Percentiles rank a stretch among this genome's conserved stretches.
phyloP scores from a whole-genome alignment of 2,329 filamentous ascomycete genomes.

The Dothidotthia symphoricarpi region DNA sequence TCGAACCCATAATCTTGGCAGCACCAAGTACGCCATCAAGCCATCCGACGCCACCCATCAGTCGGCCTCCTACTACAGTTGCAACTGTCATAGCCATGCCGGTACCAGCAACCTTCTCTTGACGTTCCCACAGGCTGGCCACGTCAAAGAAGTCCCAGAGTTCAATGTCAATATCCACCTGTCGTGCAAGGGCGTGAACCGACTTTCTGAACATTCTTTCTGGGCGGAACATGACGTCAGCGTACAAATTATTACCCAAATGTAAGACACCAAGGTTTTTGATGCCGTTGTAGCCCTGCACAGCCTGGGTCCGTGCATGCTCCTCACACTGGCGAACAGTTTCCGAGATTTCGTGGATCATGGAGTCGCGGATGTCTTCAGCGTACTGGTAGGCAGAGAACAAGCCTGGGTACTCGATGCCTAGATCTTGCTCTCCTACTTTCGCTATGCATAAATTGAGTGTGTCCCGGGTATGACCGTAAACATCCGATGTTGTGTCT shows the following conservation, averaged over 20 bases:
- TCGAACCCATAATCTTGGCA: constrained; percentile 74
- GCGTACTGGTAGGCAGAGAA: constrained; percentile 87
- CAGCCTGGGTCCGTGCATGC: constrained; percentile 73
- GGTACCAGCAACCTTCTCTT: constrained; percentile 92
- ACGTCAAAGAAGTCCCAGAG: constrained; percentile 92
- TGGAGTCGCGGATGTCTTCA: constrained; percentile 86
- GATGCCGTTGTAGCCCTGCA: constrained; percentile 79
- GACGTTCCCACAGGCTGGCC: constrained; percentile 75
- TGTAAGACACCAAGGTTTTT: constrained; percentile 86
- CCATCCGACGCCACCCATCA: constrained; percentile 84
- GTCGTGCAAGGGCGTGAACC: constrained; percentile 74
- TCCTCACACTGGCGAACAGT: constrained; percentile 81
- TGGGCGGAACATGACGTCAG: constrained; percentile 80
- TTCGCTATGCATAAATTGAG: constrained; percentile 73
- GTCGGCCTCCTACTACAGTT: constrained; percentile 76
- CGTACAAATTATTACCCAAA: constrained; percentile 76
- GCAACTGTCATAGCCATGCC: constrained; percentile 92
- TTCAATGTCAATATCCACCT: constrained; percentile 85
- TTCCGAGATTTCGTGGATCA: constrained; percentile 81
- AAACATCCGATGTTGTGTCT: constrained; percentile 79
- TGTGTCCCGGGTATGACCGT: constrained; percentile 74
- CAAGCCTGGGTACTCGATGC: constrained; percentile 82
- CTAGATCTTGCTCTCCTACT: constrained; percentile 73
- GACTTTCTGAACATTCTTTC: constrained; percentile 93
- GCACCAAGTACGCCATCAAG: constrained; percentile 82